These are phyloP conservation scores for Chytriomyces confervae DNA, from an alignment of 192 early-diverging fungal genomes.

Conservation along the genomic window DNA sequence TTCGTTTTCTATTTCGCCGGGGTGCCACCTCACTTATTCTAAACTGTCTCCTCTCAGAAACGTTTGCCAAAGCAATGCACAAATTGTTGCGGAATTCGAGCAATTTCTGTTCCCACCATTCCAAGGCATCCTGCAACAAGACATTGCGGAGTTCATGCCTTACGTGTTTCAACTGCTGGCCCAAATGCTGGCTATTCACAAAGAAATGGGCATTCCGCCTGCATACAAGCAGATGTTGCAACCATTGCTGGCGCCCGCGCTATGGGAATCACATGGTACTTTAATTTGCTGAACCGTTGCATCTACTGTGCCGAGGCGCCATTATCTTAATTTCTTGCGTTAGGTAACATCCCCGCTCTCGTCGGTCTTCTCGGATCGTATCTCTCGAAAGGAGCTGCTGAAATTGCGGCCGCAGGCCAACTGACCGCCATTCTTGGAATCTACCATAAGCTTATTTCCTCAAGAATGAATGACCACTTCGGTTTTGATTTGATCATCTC, in stretches of 20 bases:
- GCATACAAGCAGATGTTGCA: conserved; percentile 76
- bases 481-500: conserved; percentile 82
- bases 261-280: conserved; percentile 84
- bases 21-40: conserved; percentile 5
- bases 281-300: not conserved
- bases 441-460: conserved; percentile 88
- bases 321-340: not conserved
- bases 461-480: conserved; percentile 82
- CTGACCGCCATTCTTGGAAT: conserved; percentile 89
- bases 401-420: conserved; percentile 73
- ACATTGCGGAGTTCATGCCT: conserved; percentile 90
- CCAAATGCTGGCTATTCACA: conserved; percentile 83
- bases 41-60: conserved; percentile 59
- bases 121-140: conserved; percentile 81
- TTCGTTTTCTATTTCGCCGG: conserved; percentile 36
- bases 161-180: conserved; percentile 97
- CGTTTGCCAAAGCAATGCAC: conserved; percentile 73
- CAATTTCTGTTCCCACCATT: conserved; percentile 86
- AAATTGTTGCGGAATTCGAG: conserved; percentile 82
- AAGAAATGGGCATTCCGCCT: conserved; percentile 66
- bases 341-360: conserved; percentile 93
- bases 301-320: not conserved
- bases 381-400: conserved; percentile 72
- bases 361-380: conserved; percentile 88
- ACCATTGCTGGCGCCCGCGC: conserved; percentile 79